A percentile compares a stretch with the other conserved stretches of the same genome.
These are phyloP conservation scores for Cryphonectria radicalis DNA, from an alignment of 2,329 filamentous ascomycete genomes.

Conservation along the genomic window DNA sequence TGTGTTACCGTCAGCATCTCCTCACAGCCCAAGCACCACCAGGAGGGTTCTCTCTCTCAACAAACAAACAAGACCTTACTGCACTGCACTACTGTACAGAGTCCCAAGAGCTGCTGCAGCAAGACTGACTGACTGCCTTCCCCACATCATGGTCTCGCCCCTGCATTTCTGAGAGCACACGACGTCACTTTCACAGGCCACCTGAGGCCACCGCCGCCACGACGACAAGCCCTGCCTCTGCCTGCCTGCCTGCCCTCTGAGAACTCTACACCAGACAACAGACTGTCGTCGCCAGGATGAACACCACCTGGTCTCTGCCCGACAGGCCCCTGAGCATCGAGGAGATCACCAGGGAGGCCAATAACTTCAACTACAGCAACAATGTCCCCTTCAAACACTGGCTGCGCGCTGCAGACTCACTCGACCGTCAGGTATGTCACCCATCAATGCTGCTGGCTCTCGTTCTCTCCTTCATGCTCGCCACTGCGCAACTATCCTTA, in stretches of 20 bases:
- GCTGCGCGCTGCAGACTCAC: constrained; percentile 77
- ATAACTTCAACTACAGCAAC: constrained; percentile 80
- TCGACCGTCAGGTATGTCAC: constrained; percentile 76
- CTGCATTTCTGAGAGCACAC: background rate
- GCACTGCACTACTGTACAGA: background rate
- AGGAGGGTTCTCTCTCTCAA: background rate
- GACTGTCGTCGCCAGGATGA: constrained; percentile 35
- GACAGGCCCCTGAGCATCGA: constrained; percentile 71
- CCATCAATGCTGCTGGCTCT: background rate
- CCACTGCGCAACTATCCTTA: too few relatives aligned
- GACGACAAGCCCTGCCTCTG: background rate
- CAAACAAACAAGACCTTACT: background rate
- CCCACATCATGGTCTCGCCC: background rate
- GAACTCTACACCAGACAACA: background rate
- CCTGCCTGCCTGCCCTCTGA: background rate
- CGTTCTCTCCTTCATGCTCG: background rate
- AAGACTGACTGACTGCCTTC: background rate
- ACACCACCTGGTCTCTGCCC: constrained; percentile 39
- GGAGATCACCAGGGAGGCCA: constrained; percentile 76
- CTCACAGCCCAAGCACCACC: background rate
- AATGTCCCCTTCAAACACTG: constrained; percentile 79
- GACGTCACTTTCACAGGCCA: constrained; percentile 7
- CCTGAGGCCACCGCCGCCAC: background rate
- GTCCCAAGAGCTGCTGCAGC: background rate
- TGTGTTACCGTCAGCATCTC: background rate